Evolutionary conservation across 352 stramenopile genomes (phyloP), one percentile per base, ranked within the genome.

Genomic region (Pythium insidiosum): DNA sequence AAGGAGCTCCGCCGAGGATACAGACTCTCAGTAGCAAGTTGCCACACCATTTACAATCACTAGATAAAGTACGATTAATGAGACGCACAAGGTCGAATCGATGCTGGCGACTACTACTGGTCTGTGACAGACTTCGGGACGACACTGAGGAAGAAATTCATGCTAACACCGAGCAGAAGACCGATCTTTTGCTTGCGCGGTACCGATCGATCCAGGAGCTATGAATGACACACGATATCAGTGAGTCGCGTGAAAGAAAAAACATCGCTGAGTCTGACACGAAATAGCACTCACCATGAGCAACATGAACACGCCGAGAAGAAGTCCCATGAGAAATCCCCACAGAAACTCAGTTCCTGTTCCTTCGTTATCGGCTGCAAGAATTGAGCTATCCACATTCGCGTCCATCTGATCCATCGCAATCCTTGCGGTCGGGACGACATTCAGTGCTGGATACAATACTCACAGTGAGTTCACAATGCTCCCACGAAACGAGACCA

Each of bases 101-200:
- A n/a, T n/a, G n/a, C n/a, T n/a, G n/a, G n/a, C n/a, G n/a, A n/a
- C n/a, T n/a, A n/a, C n/a, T 46, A 64, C 50, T 76, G 68, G 37
- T 88, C 73, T 2, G 75, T 76, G 43, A 88, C 73, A 44, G 72
- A 73, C 50, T 76, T 78, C 19, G 78, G 78, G n/a, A 94, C 68
- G 47, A 94, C 76, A 56, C 77, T 94, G 43, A 94, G 61, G 53
- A 94, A 87, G 57, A 94, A 88, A 43, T 94, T 94, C 69, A 94
- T 88, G 63, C 75, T 88, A 34, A 94, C 81, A 41, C 81, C 81
- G 23, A 91, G 66, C 35, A 94, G 53, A 38, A 94, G 53, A 1
- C 81, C 81, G 22, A 94, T 73, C 58, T 94, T 93, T 48, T 94
- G 81, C 43, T 88, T 88, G 41, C 81, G 78, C 42, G 81, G 81